Base-by-base conservation (phyloP, 805 yeast species). In the Cyberlindnera amylophila region DNA sequence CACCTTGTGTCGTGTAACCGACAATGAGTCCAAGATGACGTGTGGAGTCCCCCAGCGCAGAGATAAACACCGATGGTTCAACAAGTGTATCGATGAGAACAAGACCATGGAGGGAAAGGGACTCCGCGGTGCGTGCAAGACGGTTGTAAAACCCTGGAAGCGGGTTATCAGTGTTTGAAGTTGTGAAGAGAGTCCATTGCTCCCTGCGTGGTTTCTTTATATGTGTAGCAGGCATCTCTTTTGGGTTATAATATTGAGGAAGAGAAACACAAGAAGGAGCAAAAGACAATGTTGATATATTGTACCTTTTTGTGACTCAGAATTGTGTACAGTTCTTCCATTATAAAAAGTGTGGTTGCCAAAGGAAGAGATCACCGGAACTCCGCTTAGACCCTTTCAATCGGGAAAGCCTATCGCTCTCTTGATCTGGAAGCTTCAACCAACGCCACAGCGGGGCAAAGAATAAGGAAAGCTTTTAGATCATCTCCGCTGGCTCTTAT, bases 1-100 rank as follows among this genome's bases (percentile, higher is more conserved):
- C 72, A 39, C 66, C 64, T 14, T 66, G 55, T 11, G 71, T 67
- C 14, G 65, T 38, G 28, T 43, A 43, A 3, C 32, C 58, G 30
- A 62, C 58, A 3, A 69, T 63, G 18, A 68, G 46, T 6, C 69
- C 72, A 47, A 67, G 59, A 56, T 45, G 27, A 59, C 42, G 30
- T 56, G 62, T 40, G 54, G 46, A 8, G 66, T 67, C 14, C 51
- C 68, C 10, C 5, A 42, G 9, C 4, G 69, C 65, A 18, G 72
- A 66, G 61, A 67, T 29, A 44, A 61, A 66, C n/a, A 61, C 66
- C 34, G 64, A 69, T 34, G 65, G 66, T 4, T 61, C 64, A 6
- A 67, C 67, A 24, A 65, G 44, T 13, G 58, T 61, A 50, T 66
- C 71, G 13, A 67, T 66, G 36, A 66, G 43, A 33, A 66, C 62